A percentile compares a stretch with the other conserved stretches of the same genome.
These are phyloP conservation scores for Colletotrichum chrysophilum DNA, from an alignment of 2,329 filamentous ascomycete genomes.

Conservation along the genomic window DNA sequence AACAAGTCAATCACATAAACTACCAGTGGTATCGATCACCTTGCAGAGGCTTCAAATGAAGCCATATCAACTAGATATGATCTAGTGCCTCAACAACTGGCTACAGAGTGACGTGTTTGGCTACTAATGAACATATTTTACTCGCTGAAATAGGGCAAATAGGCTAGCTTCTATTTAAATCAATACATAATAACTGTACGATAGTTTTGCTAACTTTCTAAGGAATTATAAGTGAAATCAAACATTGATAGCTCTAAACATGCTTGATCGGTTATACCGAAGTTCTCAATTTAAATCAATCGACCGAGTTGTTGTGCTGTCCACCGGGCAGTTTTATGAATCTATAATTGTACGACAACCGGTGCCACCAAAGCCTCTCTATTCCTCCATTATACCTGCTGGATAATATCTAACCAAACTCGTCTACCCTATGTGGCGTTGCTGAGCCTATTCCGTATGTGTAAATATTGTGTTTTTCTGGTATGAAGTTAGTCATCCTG, in stretches of 20 bases:
- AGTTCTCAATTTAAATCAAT: too few species aligned
- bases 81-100: not conserved
- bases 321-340: too few species aligned
- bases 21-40: not conserved
- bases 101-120: not conserved
- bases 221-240: too few species aligned
- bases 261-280: rapidly evolving
- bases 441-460: too few species aligned
- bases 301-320: rapidly evolving
- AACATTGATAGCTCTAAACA: too few species aligned
- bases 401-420: too few species aligned
- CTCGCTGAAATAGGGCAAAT: not conserved
- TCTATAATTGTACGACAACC: too few species aligned
- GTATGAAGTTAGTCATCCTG: too few species aligned
- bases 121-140: not conserved
- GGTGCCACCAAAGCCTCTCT: too few species aligned
- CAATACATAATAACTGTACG: rapidly evolving
- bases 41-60: not conserved
- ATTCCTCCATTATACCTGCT: too few species aligned
- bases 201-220: not conserved
- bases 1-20: not conserved
- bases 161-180: rapidly evolving
- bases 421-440: too few species aligned
- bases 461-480: too few species aligned
- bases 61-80: not conserved